These are phyloP conservation scores for Citrus australasica DNA, from an alignment of 345 rosid genomes.

Conservation along the genomic window DNA sequence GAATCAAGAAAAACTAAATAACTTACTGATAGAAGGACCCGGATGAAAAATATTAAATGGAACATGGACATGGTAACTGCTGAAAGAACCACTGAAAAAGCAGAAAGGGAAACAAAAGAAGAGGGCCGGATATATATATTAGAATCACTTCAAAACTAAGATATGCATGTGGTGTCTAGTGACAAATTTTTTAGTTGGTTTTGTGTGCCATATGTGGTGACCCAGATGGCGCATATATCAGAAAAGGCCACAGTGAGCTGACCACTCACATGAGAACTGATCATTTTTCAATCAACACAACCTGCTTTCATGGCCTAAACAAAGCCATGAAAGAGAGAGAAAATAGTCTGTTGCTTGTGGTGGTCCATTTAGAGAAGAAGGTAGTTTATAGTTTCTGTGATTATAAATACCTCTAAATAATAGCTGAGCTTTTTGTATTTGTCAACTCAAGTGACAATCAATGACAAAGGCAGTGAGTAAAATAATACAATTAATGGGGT, in stretches of 20 bases:
- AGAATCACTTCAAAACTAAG: conserved; percentile 21
- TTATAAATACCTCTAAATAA: conserved; percentile 10
- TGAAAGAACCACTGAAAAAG: conserved; percentile 1
- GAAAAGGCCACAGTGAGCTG: not conserved
- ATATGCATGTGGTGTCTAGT: conserved; percentile 25
- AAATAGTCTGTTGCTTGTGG: not conserved
- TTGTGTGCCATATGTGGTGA: conserved; percentile 15
- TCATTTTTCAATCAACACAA: not conserved
- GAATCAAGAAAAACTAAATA: conserved; percentile 14
- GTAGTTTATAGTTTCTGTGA: conserved; percentile 1
- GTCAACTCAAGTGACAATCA: conserved; percentile 17
- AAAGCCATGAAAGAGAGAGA: conserved; percentile 7
- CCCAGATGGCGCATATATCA: conserved; percentile 23
- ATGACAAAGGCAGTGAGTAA: not conserved
- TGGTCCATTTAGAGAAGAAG: conserved; percentile 15
- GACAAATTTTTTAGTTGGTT: conserved; percentile 6
- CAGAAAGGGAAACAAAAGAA: not conserved
- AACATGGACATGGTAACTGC: conserved; percentile 32
- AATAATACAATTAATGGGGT: not conserved
- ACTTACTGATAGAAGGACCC: conserved; percentile 27
- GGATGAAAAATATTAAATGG: conserved; percentile 21
- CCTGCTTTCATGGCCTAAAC: conserved; percentile 18
- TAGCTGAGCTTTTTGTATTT: not conserved
- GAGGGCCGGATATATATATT: conserved; percentile 10
- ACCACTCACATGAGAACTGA: not conserved